Evolutionary conservation across 2,329 filamentous ascomycete species (phyloP), one percentile per base, ranked within the genome.

Genomic region (Teratosphaeria destructans): DNA sequence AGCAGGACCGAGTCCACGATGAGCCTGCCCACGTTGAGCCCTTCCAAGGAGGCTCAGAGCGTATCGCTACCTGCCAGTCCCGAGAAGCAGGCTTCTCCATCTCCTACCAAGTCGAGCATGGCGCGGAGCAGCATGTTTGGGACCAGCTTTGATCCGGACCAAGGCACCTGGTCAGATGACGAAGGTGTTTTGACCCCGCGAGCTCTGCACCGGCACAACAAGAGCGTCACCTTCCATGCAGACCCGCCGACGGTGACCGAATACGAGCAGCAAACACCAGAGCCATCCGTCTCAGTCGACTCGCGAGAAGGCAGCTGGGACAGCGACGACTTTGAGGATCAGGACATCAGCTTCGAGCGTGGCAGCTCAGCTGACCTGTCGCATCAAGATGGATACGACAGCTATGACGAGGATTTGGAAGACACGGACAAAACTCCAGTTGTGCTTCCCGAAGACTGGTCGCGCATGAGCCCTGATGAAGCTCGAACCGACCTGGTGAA

Each of bases 351-450:
- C 70, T 80, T 79, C 61, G 78, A 80, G 58, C 81, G 81, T 8
- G 82, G 82, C 52, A 85, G 82, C 29, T 82, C 81, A 5, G 77
- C 83, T 32, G 81, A 84, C 58, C 81, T 82, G 54, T 56, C 55
- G n/a, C 32, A 56, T 39, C 37, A 34, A 52, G 61, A 66, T 7
- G 66, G 66, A 10, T 71, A 74, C 47, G 93, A 96, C 70, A 96
- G 93, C 76, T 97, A 97, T 67, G 93, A 97, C 74, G 93, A 90
- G 14, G 95, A 91, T 6, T 81, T 97, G 1, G 93, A 97, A 74
- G 93, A 97, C 70, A 93, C 90, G 5, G 90, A 95, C 70, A 97
- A 97, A 79, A 97, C 94, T 0, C 94, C 94, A 0, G 94, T 99
- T 11, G 93, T 99, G n/a, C 84, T 95, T 26, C 94, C 94, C 0